phyloP scores from a whole-genome alignment of 2,329 filamentous ascomycete species.

The Fusarium sp. region DNA sequence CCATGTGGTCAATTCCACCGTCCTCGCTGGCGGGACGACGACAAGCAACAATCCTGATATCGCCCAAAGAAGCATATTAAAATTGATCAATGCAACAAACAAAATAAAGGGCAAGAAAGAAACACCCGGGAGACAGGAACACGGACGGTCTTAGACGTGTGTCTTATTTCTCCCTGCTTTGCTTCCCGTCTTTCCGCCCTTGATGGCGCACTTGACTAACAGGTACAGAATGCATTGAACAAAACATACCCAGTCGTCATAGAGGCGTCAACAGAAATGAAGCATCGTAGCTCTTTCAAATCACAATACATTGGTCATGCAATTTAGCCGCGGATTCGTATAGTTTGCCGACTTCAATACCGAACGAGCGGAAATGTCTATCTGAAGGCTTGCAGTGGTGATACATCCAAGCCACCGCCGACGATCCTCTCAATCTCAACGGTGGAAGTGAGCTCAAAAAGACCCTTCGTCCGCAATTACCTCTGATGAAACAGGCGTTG shows the following conservation, averaged over 20 bases:
- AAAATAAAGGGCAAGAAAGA: not conserved
- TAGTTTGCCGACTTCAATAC: not conserved
- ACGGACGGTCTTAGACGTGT: not conserved
- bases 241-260: not conserved
- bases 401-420: constrained; percentile 1
- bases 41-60: not conserved
- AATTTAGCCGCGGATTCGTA: not conserved
- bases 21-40: constrained; percentile 29
- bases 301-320: constrained; percentile 2
- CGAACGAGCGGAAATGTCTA: not conserved
- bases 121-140: not conserved
- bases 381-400: constrained; percentile 2
- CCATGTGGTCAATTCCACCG: constrained; percentile 15
- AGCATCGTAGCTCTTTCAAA: not conserved
- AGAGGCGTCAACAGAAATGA: not conserved
- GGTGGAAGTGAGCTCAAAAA: not conserved
- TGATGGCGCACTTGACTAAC: not conserved
- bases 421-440: not conserved
- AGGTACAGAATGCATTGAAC: not conserved
- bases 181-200: constrained; percentile 3
- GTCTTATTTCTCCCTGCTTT: constrained; percentile 26
- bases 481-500: constrained; percentile 7
- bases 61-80: not conserved
- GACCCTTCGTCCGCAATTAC: constrained; percentile 5
- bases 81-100: not conserved